Base-by-base conservation (phyloP, 2,329 filamentous ascomycete species). In the Fusarium lateritium region DNA sequence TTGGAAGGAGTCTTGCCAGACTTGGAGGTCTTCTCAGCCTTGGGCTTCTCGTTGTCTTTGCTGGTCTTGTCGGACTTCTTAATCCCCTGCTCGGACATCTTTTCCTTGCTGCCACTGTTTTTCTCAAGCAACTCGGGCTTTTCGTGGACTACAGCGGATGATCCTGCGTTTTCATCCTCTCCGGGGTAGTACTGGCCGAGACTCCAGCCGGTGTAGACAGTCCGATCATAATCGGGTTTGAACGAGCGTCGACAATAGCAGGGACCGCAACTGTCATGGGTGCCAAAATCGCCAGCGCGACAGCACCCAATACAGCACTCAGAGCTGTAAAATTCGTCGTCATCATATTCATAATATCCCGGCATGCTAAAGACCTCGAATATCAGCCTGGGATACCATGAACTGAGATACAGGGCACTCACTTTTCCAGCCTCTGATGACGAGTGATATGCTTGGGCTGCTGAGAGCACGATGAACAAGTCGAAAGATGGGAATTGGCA, bases 261-360 rank as follows among this genome's bases (percentile, higher is more conserved):
- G n/a, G 50, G 45, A 60, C 71, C 51, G 62, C 69, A 72, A 65
- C 73, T 78, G 43, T 79, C 78, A 60, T 79, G 77, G 10, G 56
- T 73, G 45, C 78, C 77, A 22, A 73, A 60, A 57, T 79, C 76
- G 21, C 65, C 65, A 24, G 77, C 72, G 24, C 67, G 72, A 64
- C 78, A 80, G 69, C 78, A 80, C 33, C 55, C 65, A 11, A 72
- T 58, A 70, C 78, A 80, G 60, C 77, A 78, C 26, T 54, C 45
- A 24, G 67, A 65, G 49, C 40, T 36, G 44, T 65, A 46, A 28
- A 28, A 42, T 6, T 38, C 10, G 6, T 54, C 53, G 3, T 51
- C 60, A 28, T 49, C 43, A 10, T 51, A 44, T 6, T 45, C 21
- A 19, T 36, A 15, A n/a, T 47, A 46, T 14, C 17, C 47, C 9